These are phyloP conservation scores for Silene noctiflora DNA, from an alignment of 179 eudicot genomes.

Conservation along the genomic window DNA sequence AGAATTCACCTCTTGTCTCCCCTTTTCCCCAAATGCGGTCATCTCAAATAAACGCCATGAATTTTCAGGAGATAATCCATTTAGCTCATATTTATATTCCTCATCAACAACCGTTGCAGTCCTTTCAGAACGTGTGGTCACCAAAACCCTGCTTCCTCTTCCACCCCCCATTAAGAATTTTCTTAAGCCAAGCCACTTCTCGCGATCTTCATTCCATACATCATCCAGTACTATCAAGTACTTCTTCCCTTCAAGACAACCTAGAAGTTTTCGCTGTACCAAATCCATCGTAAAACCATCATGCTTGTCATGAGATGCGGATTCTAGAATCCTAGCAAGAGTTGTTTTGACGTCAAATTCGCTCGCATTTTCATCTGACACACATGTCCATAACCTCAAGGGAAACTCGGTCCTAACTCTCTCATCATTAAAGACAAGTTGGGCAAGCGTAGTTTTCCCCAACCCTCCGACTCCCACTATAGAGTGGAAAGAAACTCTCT, in stretches of 20 bases:
- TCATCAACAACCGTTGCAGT: not conserved
- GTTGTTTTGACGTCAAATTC: not conserved
- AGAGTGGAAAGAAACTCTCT: not conserved
- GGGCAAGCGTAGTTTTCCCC: not conserved
- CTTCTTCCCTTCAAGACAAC: not conserved
- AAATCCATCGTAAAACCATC: not conserved
- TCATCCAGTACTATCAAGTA: not conserved
- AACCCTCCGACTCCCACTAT: not conserved
- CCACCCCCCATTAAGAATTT: not conserved
- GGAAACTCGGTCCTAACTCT: not conserved
- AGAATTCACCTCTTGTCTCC: not conserved
- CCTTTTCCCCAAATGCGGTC: not conserved
- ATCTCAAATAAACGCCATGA: slow-evolving; percentile 6
- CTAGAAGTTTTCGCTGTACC: not conserved
- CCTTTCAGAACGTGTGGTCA: not conserved
- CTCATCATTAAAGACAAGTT: not conserved
- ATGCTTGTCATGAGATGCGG: not conserved
- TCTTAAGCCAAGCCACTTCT: not conserved
- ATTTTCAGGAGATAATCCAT: not conserved
- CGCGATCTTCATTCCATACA: slow-evolving; percentile 3
- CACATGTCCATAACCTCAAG: not conserved
- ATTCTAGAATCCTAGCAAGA: not conserved
- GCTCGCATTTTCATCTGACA: not conserved
- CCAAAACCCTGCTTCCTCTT: not conserved
- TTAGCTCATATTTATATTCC: not conserved